Conservation (phyloP, 805 yeast species). For the Starmera amethionina region DNA sequence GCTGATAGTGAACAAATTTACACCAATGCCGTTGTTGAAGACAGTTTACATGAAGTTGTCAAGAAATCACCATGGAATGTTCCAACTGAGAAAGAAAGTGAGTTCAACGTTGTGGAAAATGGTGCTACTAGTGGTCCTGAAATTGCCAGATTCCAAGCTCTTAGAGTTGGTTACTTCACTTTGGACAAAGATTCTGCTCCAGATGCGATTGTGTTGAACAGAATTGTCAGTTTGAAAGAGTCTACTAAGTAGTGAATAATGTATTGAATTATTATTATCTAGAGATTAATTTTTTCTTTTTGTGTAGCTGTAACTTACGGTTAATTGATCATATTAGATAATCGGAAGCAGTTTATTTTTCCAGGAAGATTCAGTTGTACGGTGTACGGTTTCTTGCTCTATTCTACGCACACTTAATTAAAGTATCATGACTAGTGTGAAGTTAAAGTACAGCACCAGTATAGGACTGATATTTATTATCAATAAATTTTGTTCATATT, state of each 20-base stretch:
- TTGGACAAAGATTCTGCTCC: constrained; percentile 67
- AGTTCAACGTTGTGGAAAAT: constrained; percentile 64
- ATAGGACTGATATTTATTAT: no score
- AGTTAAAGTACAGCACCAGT: no score
- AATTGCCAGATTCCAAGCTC: constrained; percentile 94
- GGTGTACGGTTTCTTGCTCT: no score
- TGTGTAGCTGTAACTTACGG: no score
- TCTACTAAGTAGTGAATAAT: constrained; percentile 29
- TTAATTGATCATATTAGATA: no score
- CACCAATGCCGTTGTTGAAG: constrained; percentile 64
- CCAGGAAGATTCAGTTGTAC: no score
- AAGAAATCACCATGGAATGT: constrained; percentile 68
- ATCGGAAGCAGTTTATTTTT: no score
- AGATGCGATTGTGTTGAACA: constrained; percentile 63
- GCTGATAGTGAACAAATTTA: constrained; percentile 65
- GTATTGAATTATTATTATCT: not conserved
- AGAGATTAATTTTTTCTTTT: no score
- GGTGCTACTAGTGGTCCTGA: constrained; percentile 49
- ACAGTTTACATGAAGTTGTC: constrained; percentile 60
- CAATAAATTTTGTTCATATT: no score
- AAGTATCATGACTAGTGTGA: no score
- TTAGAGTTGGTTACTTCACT: constrained; percentile 94
- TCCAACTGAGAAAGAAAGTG: constrained; percentile 43
- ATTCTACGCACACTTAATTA: no score
- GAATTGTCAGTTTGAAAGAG: constrained; percentile 90